These are phyloP conservation scores for Beauveria varroae DNA, from an alignment of 2,329 filamentous ascomycete genomes.

Conservation along the genomic window DNA sequence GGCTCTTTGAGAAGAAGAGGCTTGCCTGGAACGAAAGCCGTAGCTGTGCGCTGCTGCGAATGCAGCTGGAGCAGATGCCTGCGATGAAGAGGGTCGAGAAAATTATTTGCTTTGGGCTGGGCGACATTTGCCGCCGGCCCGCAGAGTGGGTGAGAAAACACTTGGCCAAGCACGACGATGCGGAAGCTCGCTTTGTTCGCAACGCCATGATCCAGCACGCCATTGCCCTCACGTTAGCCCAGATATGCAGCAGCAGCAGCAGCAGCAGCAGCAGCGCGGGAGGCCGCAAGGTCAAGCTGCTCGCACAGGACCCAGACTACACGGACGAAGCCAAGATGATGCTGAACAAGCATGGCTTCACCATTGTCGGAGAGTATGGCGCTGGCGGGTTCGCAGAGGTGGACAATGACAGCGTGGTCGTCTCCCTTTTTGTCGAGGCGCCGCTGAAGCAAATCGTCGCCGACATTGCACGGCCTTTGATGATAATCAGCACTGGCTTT, in stretches of 20 bases:
- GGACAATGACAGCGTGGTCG: slow-evolving; percentile 14
- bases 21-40: background rate
- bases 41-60: background rate
- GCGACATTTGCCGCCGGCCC: slow-evolving; percentile 2
- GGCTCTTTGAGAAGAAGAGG: background rate
- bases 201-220: background rate
- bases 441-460: slow-evolving; percentile 17
- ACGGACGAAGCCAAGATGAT: background rate
- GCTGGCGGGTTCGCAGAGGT: slow-evolving; percentile 13
- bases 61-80: background rate
- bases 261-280: background rate
- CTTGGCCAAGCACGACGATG: background rate
- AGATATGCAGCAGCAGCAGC: background rate
- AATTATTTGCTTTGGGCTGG: slow-evolving; percentile 7
- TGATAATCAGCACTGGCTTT: slow-evolving; percentile 1
- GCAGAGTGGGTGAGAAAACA: slow-evolving; percentile 1
- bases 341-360: slow-evolving; percentile 2
- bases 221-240: background rate
- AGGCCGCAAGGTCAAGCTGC: background rate
- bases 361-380: slow-evolving; percentile 11
- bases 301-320: slow-evolving; percentile 13
- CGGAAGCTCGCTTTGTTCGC: background rate
- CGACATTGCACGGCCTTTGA: slow-evolving; percentile 15
- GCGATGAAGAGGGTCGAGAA: background rate
- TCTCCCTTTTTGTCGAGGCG: slow-evolving; percentile 8